These are phyloP conservation scores for Candolleomyces eurysporus DNA, from an alignment of 768 basidiomycete species.

Conservation along the genomic window DNA sequence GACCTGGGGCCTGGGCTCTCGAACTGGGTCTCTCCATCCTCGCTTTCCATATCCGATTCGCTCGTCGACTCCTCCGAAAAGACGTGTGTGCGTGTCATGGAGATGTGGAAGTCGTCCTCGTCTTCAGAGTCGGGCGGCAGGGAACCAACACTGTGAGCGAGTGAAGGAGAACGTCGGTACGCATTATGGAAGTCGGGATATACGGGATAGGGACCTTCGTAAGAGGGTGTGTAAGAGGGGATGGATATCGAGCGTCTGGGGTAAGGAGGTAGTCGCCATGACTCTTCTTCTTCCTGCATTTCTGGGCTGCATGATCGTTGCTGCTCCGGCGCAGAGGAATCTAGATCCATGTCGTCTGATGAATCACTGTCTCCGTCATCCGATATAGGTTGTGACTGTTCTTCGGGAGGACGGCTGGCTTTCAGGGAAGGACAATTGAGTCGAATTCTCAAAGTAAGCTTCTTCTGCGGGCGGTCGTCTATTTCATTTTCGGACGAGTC, in stretches of 20 bases:
- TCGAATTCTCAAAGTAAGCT: constrained; percentile 65
- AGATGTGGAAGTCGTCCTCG: constrained; percentile 49
- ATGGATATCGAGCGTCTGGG: constrained; percentile 58
- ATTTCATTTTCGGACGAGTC: constrained; percentile 37
- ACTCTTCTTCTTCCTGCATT: constrained; percentile 31
- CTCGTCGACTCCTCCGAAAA: constrained; percentile 21
- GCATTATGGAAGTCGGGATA: constrained; percentile 26
- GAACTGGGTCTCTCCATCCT: constrained; percentile 61
- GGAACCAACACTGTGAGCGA: constrained; percentile 55
- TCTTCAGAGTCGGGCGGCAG: constrained; percentile 74
- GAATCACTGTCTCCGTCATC: constrained; percentile 36
- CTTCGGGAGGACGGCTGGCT: constrained; percentile 5
- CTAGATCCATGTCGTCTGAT: constrained; percentile 41
- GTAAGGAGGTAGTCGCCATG: constrained; percentile 54
- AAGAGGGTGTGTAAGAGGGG: constrained; percentile 51
- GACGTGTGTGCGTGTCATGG: constrained; percentile 40
- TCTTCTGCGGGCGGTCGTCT: constrained; percentile 56
- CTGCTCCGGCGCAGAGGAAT: constrained; percentile 29
- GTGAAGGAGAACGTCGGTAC: constrained; percentile 57
- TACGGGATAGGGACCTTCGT: constrained; percentile 32
- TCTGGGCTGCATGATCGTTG: constrained; percentile 6
- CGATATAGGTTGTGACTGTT: constrained; percentile 19
- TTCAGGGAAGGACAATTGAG: constrained; percentile 33
- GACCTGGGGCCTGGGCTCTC: constrained; percentile 65
- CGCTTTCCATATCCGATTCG: constrained; percentile 48